Base-by-base conservation (phyloP, 441 rosid genomes). In the Erodium moschatum region DNA sequence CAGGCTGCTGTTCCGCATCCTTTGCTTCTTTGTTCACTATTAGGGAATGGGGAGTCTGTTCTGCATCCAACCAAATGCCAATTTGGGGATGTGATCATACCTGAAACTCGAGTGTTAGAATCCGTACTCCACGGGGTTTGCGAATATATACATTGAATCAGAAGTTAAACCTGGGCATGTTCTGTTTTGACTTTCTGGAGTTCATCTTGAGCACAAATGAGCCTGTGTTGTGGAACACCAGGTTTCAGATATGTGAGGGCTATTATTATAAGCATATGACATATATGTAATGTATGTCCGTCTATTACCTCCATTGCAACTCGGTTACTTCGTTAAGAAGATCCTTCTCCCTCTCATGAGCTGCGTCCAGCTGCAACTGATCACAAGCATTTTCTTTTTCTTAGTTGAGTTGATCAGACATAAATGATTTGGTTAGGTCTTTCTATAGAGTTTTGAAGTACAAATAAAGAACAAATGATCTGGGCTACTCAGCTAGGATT, bases 311-410 rank as follows among this genome's bases (percentile, higher is more conserved):
- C 90, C 90, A 90, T 62, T 84, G 94, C 70, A 92, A 76, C 2
- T 92, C 98, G 0, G 96, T 90, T 78, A 89, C 76, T 76, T 90
- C 97, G 19, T 85, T 87, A 75, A 92, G 90, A 66, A 90, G 77
- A 38, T 89, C 98, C 78, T 85, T 89, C 78, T 92, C 98, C 83
- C 91, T 84, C 56, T 92, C 97, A 63, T 90, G 89, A 52, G 94
- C 87, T 64, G 87, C 84, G 82, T 92, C 98, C 54, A 92, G 84
- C 98, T 92, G 85, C 66, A 79, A 77, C 21, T 78, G 75, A 74
- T 40, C 46, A 31, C 73, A 7, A 60, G 64, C 16, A 65, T 50
- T 13, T 46, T 29, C 31, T 9, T 46, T 46, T 46, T 46, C 52
- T 46, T 12, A 46, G n/a, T 46, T 46, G 52, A 46, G 52, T 3